These are phyloP conservation scores for Sugiyamaella pinicola DNA, from an alignment of 1,139 yeast genomes.

Conservation along the genomic window DNA sequence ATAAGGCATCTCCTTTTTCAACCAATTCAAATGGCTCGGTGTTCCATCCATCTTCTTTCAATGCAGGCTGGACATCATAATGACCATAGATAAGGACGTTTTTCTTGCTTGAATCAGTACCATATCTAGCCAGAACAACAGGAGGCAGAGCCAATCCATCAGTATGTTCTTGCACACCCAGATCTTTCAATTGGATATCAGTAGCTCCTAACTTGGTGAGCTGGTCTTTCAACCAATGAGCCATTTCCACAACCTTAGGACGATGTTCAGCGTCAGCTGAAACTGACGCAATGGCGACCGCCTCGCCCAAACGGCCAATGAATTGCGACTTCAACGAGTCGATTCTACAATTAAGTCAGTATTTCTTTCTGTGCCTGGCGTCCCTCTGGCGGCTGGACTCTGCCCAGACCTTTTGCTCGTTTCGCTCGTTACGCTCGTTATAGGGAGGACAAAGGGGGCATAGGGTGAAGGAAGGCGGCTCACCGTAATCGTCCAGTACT, in stretches of 20 bases:
- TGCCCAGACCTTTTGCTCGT: no score
- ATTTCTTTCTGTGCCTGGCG: not conserved
- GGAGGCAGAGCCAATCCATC: slow-evolving; percentile 83
- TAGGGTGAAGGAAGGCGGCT: no score
- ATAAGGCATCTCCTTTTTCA: slow-evolving; percentile 63
- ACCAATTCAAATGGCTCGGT: slow-evolving; percentile 84
- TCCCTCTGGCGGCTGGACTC: no score
- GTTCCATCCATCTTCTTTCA: slow-evolving; percentile 89
- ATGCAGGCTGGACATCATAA: slow-evolving; percentile 98
- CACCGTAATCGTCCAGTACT: slow-evolving; percentile 9
- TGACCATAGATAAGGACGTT: slow-evolving; percentile 93
- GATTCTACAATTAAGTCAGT: slow-evolving; percentile 28
- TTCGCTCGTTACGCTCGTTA: no score
- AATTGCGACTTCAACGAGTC: slow-evolving; percentile 40
- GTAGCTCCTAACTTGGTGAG: slow-evolving; percentile 71
- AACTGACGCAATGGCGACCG: slow-evolving; percentile 92
- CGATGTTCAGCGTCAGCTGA: slow-evolving; percentile 86
- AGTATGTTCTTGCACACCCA: slow-evolving; percentile 84
- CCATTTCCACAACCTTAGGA: slow-evolving; percentile 83
- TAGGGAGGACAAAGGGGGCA: no score
- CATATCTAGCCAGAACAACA: slow-evolving; percentile 83
- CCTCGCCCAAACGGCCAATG: slow-evolving; percentile 59
- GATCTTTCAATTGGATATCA: slow-evolving; percentile 77
- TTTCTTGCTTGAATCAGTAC: slow-evolving; percentile 76
- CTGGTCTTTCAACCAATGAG: slow-evolving; percentile 73